Base-by-base conservation (phyloP, 2,329 filamentous ascomycete species). In the Emericellopsis cladophorae region DNA sequence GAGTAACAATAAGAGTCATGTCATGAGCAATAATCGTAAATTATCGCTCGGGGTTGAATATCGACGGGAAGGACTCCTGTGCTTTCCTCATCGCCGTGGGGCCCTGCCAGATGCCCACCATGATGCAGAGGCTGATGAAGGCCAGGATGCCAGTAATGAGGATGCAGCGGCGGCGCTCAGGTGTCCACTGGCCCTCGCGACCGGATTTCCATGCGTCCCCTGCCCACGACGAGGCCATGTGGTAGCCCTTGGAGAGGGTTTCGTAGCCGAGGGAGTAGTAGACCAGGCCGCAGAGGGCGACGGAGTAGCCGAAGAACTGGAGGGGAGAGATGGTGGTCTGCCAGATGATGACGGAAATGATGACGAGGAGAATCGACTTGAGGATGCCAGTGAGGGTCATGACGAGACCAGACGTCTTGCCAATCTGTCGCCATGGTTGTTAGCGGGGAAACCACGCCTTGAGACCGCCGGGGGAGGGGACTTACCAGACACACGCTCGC, bases 351-450 rank as follows among this genome's bases (percentile, higher is more conserved):
- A 92, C 82, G 40, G 83, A 87, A 44, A 78, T 72, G 45, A 74
- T 67, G 48, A 93, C 84, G 42, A 93, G 78, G 44, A 93, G 76
- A 45, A 93, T 89, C 60, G 88, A 85, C 65, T 93, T 93, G 54
- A 92, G 75, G 48, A 93, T 86, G 58, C 87, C 85, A 44, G 81
- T 88, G 21, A 93, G 76, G 29, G 85, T 88, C 65, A 93, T 82
- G 52, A 89, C 84, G 40, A 93, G 75, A 42, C 83, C 84, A 2
- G 86, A 93, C 7, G 86, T 93, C 64, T 85, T 88, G 57, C 86
- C 85, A 53, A 93, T 93, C 84, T 90, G 40, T 22, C 14, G 15
- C 7, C 32, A 12, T 9, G 15, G 7, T 18, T 22, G 31, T 40
- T 40, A 40, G 34, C 36, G 22, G 37, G 50, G 45, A 54, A 21